Evolutionary conservation across 805 yeast species (phyloP).

Genomic region (Grigorovia humatica): DNA sequence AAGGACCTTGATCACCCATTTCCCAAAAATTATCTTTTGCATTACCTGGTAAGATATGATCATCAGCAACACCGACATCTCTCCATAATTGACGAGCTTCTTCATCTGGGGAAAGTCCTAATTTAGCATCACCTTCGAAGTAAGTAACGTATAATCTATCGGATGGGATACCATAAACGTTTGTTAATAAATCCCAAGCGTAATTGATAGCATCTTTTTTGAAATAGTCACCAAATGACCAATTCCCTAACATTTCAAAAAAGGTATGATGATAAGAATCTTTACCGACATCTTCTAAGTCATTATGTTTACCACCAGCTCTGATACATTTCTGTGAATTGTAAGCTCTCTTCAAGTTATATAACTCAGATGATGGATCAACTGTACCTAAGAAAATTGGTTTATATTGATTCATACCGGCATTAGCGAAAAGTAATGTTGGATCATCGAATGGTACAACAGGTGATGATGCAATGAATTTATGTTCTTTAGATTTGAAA

Average conservation of each 20-base stretch:
- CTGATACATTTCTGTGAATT: constrained; percentile 98
- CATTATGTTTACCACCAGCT: constrained; percentile 99
- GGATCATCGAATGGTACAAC: constrained; percentile 98
- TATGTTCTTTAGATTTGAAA: constrained; percentile 61
- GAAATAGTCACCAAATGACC: constrained; percentile 99
- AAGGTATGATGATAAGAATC: constrained; percentile 98
- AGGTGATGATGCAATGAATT: constrained; percentile 82
- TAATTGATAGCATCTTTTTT: constrained; percentile 82
- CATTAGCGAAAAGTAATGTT: constrained; percentile 90
- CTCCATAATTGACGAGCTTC: constrained; percentile 88
- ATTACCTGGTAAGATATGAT: constrained; percentile 86
- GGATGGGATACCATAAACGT: constrained; percentile 67
- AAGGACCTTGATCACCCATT: constrained; percentile 99
- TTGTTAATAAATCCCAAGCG: constrained; percentile 87
- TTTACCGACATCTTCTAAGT: constrained; percentile 95
- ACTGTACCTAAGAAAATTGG: constrained; percentile 96
- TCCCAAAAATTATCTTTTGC: constrained; percentile 97
- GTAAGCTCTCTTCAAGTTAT: constrained; percentile 74
- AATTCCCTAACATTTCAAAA: constrained; percentile 98
- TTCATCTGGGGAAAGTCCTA: constrained; percentile 82
- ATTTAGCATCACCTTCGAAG: constrained; percentile 82
- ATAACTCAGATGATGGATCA: constrained; percentile 85
- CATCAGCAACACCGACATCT: constrained; percentile 79
- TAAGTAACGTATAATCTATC: constrained; percentile 89
- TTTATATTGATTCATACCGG: constrained; percentile 99